These are phyloP conservation scores for Arachnomyces sp. DNA, from an alignment of 2,329 filamentous ascomycete species.

Conservation along the genomic window DNA sequence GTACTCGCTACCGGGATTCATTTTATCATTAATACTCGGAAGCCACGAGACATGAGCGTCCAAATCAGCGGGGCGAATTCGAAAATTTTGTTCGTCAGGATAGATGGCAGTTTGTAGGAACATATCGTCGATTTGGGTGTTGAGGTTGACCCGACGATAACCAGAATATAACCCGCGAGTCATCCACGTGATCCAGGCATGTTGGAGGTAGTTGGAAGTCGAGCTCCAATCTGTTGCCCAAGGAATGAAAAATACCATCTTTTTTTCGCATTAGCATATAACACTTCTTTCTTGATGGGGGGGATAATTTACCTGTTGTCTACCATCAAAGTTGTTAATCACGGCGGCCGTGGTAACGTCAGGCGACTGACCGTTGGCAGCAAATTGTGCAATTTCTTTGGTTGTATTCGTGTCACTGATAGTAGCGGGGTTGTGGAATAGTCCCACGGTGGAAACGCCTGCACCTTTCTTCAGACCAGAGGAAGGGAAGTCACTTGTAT, in stretches of 20 bases:
- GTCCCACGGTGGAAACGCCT: constrained; percentile 42
- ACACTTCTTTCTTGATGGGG: not conserved
- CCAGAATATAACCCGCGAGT: constrained; percentile 52
- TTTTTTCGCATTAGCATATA: constrained; percentile 16
- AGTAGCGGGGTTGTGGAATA: constrained; percentile 53
- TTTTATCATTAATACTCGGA: constrained; percentile 35
- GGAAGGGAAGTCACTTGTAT: constrained; percentile 46
- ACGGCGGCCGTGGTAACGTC: constrained; percentile 46
- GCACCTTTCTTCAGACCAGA: constrained; percentile 47
- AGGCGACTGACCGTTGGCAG: constrained; percentile 34
- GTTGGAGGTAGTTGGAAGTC: constrained; percentile 53
- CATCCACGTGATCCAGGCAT: constrained; percentile 56
- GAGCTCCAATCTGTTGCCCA: constrained; percentile 47
- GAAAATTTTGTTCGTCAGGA: constrained; percentile 44
- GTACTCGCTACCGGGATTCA: constrained; percentile 46
- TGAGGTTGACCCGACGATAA: constrained; percentile 49
- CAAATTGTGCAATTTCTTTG: constrained; percentile 49
- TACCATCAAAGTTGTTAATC: constrained; percentile 50
- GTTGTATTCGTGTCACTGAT: constrained; percentile 49
- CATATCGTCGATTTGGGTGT: constrained; percentile 57
- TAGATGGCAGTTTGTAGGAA: constrained; percentile 49
- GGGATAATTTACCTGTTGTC: constrained; percentile 30
- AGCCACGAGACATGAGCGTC: constrained; percentile 38
- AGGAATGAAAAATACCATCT: constrained; percentile 55
- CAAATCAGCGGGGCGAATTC: constrained; percentile 43